Conservation (phyloP, 345 rosid genomes). For the Hibiscus mutabilis region DNA sequence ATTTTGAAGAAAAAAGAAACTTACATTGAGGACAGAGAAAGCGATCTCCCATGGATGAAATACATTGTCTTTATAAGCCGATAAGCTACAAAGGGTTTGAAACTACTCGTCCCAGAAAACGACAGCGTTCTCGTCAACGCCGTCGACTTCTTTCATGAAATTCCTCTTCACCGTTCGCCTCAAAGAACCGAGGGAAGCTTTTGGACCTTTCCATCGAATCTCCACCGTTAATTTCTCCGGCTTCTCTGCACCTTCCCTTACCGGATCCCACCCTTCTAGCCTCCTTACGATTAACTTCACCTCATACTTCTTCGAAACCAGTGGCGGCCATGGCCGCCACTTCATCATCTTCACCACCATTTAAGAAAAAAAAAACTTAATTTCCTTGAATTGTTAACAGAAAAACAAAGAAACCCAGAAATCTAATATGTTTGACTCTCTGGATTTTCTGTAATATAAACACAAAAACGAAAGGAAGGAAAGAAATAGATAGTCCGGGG, state of each 20-base stretch:
- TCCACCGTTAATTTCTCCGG: slow-evolving; percentile 55
- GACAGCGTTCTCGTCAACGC: slow-evolving; percentile 34
- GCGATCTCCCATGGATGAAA: slow-evolving; percentile 94
- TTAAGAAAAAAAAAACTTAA: slow-evolving; percentile 6
- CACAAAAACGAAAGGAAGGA: too few relatives aligned
- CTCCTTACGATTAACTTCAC: slow-evolving; percentile 52
- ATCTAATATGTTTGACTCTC: not conserved
- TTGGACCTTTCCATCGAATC: slow-evolving; percentile 94
- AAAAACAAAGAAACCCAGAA: slow-evolving; percentile 1
- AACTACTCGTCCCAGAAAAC: slow-evolving; percentile 87
- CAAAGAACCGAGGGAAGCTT: slow-evolving; percentile 60
- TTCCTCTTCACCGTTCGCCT: slow-evolving; percentile 78
- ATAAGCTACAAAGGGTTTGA: slow-evolving; percentile 54
- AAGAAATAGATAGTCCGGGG: too few relatives aligned
- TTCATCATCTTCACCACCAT: slow-evolving; percentile 99
- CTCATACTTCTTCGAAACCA: slow-evolving; percentile 66
- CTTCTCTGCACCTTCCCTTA: slow-evolving; percentile 28
- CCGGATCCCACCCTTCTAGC: slow-evolving; percentile 81
- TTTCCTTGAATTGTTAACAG: not conserved
- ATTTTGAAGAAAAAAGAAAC: slow-evolving; percentile 14
- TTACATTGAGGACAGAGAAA: slow-evolving; percentile 78
- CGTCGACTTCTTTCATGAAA: slow-evolving; percentile 58
- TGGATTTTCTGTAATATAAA: not conserved
- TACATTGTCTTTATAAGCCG: slow-evolving; percentile 61
- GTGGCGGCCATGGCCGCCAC: slow-evolving; percentile 95